Evolutionary conservation across 768 basidiomycete genomes (phyloP), one percentile per base, ranked within the genome.

Genomic region (Pseudohyphozyma bogoriensis): DNA sequence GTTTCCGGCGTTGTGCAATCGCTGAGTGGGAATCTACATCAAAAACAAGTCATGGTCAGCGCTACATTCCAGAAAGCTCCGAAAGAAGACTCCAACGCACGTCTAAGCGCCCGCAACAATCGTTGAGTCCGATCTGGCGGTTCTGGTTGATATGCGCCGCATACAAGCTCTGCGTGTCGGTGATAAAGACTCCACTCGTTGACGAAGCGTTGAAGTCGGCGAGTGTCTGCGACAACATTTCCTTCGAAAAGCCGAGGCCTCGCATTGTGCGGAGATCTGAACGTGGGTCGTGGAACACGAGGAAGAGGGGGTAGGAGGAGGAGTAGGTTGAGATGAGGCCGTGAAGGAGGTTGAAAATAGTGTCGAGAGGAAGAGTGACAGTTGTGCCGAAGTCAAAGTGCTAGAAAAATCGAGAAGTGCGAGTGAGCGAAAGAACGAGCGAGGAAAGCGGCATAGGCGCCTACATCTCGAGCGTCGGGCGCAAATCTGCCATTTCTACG

Each of bases 1-100:
- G 55, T 66, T 66, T 10, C 58, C 65, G 1, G 65, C 65, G 49
- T 66, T 66, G 58, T 66, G 65, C 24, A 66, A 29, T 20, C 47
- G 31, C 24, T 26, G 42, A 28, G 60, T 59, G 35, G 45, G 51
- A 0, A 66, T 49, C 11, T 39, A n/a, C n/a, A n/a, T n/a, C n/a
- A n/a, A n/a, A n/a, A n/a, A n/a, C n/a, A n/a, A n/a, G n/a, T n/a
- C n/a, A n/a, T n/a, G n/a, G n/a, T n/a, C n/a, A n/a, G n/a, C n/a
- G n/a, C n/a, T n/a, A n/a, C n/a, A n/a, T n/a, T n/a, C n/a, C n/a
- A n/a, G n/a, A n/a, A n/a, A n/a, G n/a, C n/a, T n/a, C n/a, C n/a
- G n/a, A n/a, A n/a, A n/a, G n/a, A n/a, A n/a, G n/a, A n/a, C n/a
- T n/a, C n/a, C n/a, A n/a, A n/a, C n/a, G n/a, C n/a, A n/a, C n/a